Conservation (phyloP, 73 alveolate genomes). For the Paramecium octaurelia region DNA sequence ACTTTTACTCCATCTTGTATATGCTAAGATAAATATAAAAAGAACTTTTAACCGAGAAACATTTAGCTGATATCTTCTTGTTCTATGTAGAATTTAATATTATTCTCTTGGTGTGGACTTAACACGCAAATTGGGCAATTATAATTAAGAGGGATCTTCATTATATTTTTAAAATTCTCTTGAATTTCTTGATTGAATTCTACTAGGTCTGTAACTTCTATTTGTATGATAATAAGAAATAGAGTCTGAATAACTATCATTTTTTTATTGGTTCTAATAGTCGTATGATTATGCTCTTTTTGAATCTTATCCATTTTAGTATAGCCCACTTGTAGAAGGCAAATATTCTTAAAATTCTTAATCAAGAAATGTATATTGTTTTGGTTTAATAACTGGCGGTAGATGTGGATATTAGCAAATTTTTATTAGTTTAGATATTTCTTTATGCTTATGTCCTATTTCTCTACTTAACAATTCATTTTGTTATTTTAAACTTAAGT, state of each 20-base stretch:
- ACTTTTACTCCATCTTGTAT: not conserved
- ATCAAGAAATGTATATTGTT: not conserved
- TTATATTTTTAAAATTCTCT: not conserved
- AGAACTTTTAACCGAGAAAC: not conserved
- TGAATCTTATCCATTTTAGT: not conserved
- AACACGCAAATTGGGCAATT: not conserved
- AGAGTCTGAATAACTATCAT: not conserved
- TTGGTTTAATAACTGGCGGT: not conserved
- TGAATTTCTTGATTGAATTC: not conserved
- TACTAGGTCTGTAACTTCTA: not conserved
- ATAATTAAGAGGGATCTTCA: not conserved
- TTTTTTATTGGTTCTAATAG: not conserved
- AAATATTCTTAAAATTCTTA: not conserved
- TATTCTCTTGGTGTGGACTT: not conserved
- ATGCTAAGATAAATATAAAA: not conserved
- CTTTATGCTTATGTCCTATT: not conserved
- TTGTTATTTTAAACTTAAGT: not conserved
- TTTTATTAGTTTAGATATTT: not conserved
- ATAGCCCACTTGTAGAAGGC: not conserved
- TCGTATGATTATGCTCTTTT: not conserved
- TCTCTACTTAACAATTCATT: not conserved
- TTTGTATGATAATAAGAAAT: not conserved
- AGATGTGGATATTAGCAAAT: not conserved
- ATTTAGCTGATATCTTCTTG: not conserved
- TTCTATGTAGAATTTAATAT: not conserved